A percentile compares a stretch with the other conserved stretches of the same genome.
Conservation (phyloP, 345 rosid species). For the Arabidopsis arenosa region DNA sequence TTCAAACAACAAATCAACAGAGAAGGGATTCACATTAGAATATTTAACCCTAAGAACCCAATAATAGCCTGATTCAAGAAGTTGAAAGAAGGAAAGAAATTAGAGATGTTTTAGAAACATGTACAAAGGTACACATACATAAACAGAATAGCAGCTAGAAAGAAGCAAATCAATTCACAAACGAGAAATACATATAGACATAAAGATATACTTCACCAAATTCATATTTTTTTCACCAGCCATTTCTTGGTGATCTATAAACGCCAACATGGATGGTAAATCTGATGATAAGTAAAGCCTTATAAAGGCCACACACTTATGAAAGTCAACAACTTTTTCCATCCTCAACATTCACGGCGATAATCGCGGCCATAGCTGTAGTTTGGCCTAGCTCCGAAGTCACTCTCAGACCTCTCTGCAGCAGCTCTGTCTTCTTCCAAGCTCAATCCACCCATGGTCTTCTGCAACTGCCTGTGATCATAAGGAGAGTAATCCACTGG, state of each 20-base stretch:
- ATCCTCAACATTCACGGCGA: conserved; percentile 49
- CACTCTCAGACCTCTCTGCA: conserved; percentile 48
- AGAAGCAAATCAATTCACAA: conserved; percentile 22
- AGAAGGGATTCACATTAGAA: conserved; percentile 22
- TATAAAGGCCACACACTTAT: conserved; percentile 17
- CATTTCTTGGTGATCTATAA: conserved; percentile 27
- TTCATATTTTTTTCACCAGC: conserved; percentile 18
- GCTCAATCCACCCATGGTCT: conserved; percentile 49
- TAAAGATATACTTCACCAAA: conserved; percentile 31
- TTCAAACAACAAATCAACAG: conserved; percentile 15
- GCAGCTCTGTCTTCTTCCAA: conserved; percentile 52
- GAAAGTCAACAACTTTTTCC: conserved; percentile 30
- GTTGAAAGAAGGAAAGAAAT: conserved; percentile 10
- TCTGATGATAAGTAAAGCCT: conserved; percentile 22
- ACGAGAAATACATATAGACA: conserved; percentile 30
- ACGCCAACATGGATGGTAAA: conserved; percentile 27
- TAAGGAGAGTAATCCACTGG: conserved; percentile 61
- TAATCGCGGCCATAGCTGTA: conserved; percentile 48
- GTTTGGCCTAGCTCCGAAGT: conserved; percentile 46
- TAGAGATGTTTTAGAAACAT: conserved; percentile 24
- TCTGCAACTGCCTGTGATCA: conserved; percentile 51
- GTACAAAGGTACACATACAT: conserved; percentile 26
- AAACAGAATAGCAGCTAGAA: conserved; percentile 29
- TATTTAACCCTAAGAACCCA: not conserved
- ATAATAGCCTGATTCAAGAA: conserved; percentile 20